phyloP scores from a whole-genome alignment of 306 rosid genomes.

The Vigna radiata region DNA sequence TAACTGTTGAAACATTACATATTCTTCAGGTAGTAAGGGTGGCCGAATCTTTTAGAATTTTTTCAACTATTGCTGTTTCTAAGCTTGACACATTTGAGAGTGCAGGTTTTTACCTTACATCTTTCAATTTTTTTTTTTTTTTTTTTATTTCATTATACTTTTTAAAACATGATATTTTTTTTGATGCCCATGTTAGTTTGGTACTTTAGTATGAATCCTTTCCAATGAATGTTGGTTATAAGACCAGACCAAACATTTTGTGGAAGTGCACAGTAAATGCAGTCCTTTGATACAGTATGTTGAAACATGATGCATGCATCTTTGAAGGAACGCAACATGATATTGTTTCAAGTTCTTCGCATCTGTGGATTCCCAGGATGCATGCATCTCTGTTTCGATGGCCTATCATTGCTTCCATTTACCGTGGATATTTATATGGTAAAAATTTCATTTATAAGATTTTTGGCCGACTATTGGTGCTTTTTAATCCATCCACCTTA shows the following conservation, averaged over 20 bases:
- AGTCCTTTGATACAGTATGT: background rate
- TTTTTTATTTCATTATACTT: slow-evolving; percentile 1
- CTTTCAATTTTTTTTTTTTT: slow-evolving; percentile 29
- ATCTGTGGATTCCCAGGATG: background rate
- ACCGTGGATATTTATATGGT: background rate
- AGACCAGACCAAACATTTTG: background rate
- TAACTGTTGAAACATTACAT: slow-evolving; percentile 31
- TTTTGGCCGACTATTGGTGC: background rate
- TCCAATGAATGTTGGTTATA: background rate
- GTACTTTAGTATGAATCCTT: background rate
- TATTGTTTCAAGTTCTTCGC: slow-evolving; percentile 1
- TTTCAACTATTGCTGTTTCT: slow-evolving; percentile 77
- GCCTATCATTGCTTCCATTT: background rate
- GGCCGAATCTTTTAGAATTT: slow-evolving; percentile 79
- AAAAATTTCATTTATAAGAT: background rate
- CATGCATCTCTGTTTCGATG: background rate
- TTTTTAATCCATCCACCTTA: background rate
- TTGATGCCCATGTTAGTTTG: background rate
- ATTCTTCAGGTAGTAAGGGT: slow-evolving; percentile 77
- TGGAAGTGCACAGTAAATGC: background rate
- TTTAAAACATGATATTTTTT: background rate
- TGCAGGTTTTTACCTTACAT: slow-evolving; percentile 57
- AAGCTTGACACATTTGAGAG: slow-evolving; percentile 54
- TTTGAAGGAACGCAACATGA: background rate
- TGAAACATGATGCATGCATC: slow-evolving; percentile 15